phyloP scores from a whole-genome alignment of 352 stramenopile genomes.

The Globisporangium yorkense region DNA sequence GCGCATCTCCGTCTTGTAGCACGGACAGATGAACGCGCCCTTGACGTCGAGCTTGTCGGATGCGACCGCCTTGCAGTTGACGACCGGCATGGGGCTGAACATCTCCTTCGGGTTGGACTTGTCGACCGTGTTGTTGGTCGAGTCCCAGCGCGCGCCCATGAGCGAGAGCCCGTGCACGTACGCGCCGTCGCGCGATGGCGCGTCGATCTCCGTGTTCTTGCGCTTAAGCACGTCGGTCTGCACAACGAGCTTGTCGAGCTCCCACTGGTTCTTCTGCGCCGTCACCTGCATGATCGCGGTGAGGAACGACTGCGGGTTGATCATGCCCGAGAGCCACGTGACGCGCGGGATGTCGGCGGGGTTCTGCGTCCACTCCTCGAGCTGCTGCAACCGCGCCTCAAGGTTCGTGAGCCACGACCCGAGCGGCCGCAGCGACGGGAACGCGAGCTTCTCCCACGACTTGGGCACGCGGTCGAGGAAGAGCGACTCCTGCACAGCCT shows the following conservation, averaged over 20 bases:
- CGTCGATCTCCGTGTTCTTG: conserved; percentile 87
- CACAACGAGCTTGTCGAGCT: conserved; percentile 96
- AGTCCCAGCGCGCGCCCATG: conserved; percentile 95
- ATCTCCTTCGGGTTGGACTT: conserved; percentile 97
- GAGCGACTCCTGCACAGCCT: conserved; percentile 91
- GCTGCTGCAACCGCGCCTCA: conserved; percentile 86
- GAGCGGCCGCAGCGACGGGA: conserved; percentile 89
- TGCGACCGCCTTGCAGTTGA: conserved; percentile 96
- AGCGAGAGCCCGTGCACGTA: conserved; percentile 94
- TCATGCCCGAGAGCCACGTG: conserved; percentile 93
- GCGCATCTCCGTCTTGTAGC: conserved; percentile 96
- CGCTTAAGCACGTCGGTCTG: conserved; percentile 96
- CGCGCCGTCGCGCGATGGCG: conserved; percentile 87
- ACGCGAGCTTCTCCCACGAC: conserved; percentile 94
- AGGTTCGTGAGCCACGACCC: conserved; percentile 94
- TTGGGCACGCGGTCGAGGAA: conserved; percentile 92
- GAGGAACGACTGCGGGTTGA: conserved; percentile 96
- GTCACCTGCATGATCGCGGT: conserved; percentile 97
- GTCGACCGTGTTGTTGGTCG: conserved; percentile 89
- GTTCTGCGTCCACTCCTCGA: conserved; percentile 97
- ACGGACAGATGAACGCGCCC: conserved; percentile 93
- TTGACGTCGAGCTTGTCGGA: conserved; percentile 94
- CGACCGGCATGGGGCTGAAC: conserved; percentile 96
- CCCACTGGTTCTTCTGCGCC: conserved; percentile 96
- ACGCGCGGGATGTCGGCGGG: conserved; percentile 94